Base-by-base conservation (phyloP, 1,139 yeast species). In the Sugiyamaella pinicola region DNA sequence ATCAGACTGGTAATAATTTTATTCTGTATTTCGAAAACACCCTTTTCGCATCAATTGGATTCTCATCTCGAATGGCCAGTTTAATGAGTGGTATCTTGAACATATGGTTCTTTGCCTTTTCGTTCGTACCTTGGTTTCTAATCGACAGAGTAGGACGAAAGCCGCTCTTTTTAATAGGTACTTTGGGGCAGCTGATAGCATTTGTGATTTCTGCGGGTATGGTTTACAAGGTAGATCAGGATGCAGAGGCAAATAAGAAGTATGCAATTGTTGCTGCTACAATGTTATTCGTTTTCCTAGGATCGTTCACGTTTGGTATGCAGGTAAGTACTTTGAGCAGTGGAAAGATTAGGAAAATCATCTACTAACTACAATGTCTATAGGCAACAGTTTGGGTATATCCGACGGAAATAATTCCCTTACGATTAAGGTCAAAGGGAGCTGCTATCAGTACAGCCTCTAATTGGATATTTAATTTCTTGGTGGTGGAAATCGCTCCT, bases 341-440 rank as follows among this genome's bases (percentile, higher is more conserved):
- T 4, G 10, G n/a, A n/a, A 26, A 26, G n/a, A 26, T 26, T 26
- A 26, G 31, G 31, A n/a, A n/a, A n/a, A 7, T 7, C 38, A 3
- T 17, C 40, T 10, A 41, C 34, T 42, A 42, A 42, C 47, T 19
- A 1, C 18, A 9, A 26, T 26, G 35, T 31, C 4, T 31, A 17
- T 17, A 43, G 47, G 44, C 51, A 19, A 58, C 58, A 17, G 64
- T 65, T 12, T 64, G 65, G 64, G 72, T 82, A 51, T 80, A 80
- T 68, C 84, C 83, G 46, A 81, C 84, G 44, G 86, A 82, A 69
- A 77, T 82, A 54, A 77, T 79, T 64, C 84, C 85, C n/a, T 74
- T 80, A 63, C 74, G 78, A 64, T 75, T 82, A 39, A 78, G 86
- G 71, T 79, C 83, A 47, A 75, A 77, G 46, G 83, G 81, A 47